These are phyloP conservation scores for Camelina sativa DNA, from an alignment of 345 rosid species.

Conservation along the genomic window DNA sequence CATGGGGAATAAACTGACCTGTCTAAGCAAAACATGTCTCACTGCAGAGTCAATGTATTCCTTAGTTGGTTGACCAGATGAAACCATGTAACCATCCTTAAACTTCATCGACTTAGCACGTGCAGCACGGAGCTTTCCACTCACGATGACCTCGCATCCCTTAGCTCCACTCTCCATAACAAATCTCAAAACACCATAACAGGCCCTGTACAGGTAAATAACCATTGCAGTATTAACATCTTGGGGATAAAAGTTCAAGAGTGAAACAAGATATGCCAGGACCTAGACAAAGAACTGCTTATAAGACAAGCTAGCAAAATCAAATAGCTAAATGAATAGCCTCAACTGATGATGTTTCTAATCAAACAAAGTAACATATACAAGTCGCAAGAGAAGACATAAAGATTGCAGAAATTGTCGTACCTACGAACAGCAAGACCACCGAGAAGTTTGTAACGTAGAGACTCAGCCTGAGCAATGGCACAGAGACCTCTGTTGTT, in stretches of 20 bases:
- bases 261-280: background rate
- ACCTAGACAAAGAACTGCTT: background rate
- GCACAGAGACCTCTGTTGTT: conserved; percentile 84
- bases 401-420: background rate
- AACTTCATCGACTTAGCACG: conserved; percentile 91
- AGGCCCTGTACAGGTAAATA: conserved; percentile 52
- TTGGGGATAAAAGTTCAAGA: background rate
- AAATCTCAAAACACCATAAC: conserved; percentile 81
- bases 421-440: conserved; percentile 92
- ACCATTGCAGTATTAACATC: background rate
- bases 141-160: conserved; percentile 85
- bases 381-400: background rate
- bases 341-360: too few species aligned
- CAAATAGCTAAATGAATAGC: background rate
- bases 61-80: conserved; percentile 84
- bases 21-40: conserved; percentile 72
- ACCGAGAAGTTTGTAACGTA: conserved; percentile 87
- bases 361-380: background rate
- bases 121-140: conserved; percentile 77
- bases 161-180: conserved; percentile 85
- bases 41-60: conserved; percentile 87
- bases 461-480: conserved; percentile 92
- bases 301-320: background rate
- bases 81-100: conserved; percentile 94
- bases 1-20: conserved; percentile 45